phyloP scores from a whole-genome alignment of 768 basidiomycete species.

The Hemileccinum rubropunctum region DNA sequence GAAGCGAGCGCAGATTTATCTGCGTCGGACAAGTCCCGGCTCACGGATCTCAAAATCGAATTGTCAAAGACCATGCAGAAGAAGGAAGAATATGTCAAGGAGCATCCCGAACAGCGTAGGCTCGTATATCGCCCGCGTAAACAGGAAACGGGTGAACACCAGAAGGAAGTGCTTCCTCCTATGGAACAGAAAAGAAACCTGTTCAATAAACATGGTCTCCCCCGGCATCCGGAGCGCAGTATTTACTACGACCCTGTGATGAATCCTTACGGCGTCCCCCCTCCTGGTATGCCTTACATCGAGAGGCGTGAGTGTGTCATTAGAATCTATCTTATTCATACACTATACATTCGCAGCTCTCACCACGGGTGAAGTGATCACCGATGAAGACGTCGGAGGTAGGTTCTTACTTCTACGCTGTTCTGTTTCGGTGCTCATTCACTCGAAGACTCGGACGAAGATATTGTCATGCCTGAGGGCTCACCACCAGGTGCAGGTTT shows the following conservation, averaged over 20 bases:
- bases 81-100: constrained; percentile 89
- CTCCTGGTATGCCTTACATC: constrained; percentile 95
- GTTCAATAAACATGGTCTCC: constrained; percentile 82
- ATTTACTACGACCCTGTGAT: constrained; percentile 91
- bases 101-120: constrained; percentile 89
- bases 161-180: constrained; percentile 38
- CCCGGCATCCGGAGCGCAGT: constrained; percentile 87
- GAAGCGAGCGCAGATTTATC: constrained; percentile 46
- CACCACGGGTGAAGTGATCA: constrained; percentile 58
- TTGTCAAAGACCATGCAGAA: constrained; percentile 77
- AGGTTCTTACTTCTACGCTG: constrained; percentile 14
- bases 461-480: constrained; percentile 63
- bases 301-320: constrained; percentile 67
- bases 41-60: constrained; percentile 73
- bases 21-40: constrained; percentile 57
- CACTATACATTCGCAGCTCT: constrained; percentile 42
- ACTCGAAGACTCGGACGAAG: constrained; percentile 44
- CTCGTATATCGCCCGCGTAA: constrained; percentile 70
- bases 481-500: constrained; percentile 45
- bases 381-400: constrained; percentile 57
- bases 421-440: background rate
- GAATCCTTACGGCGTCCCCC: constrained; percentile 92
- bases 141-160: constrained; percentile 39
- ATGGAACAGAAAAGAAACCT: constrained; percentile 54
- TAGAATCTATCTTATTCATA: background rate